Percentiles rank a stretch among this genome's conserved stretches.
Evolutionary conservation across 257 asterid species (phyloP).

Genomic region (Solanum appendiculatum): DNA sequence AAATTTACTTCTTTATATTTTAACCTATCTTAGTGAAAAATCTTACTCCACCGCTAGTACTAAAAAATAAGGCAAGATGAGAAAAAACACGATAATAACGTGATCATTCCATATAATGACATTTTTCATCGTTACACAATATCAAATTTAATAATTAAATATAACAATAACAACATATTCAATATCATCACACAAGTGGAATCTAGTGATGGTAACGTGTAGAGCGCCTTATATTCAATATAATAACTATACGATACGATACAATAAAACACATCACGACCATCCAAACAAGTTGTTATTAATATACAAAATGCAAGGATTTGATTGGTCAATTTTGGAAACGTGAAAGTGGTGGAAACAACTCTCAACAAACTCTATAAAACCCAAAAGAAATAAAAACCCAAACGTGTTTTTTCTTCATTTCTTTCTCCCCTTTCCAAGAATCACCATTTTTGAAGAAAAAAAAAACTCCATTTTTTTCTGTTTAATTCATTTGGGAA

Average conservation of each 20-base stretch:
- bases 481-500: not conserved
- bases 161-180: too few species aligned
- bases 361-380: not conserved
- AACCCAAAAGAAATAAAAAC: not conserved
- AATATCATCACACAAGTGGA: too few species aligned
- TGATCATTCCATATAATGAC: not conserved
- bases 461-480: not conserved
- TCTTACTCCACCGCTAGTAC: rapidly evolving
- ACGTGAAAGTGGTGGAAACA: conserved; percentile 35
- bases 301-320: not conserved
- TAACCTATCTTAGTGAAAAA: not conserved
- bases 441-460: not conserved
- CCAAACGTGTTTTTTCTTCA: not conserved
- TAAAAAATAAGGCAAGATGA: not conserved
- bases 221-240: too few species aligned
- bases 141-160: not conserved
- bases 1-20: too few species aligned
- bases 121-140: not conserved
- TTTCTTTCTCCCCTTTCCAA: not conserved
- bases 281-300: not conserved
- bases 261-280: not conserved
- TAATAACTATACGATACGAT: not conserved
- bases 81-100: not conserved
- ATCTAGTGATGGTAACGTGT: too few species aligned
- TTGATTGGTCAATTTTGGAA: not conserved